Conservation (phyloP, 78 protist genomes). For the Pigoraptor vietnamica region DNA sequence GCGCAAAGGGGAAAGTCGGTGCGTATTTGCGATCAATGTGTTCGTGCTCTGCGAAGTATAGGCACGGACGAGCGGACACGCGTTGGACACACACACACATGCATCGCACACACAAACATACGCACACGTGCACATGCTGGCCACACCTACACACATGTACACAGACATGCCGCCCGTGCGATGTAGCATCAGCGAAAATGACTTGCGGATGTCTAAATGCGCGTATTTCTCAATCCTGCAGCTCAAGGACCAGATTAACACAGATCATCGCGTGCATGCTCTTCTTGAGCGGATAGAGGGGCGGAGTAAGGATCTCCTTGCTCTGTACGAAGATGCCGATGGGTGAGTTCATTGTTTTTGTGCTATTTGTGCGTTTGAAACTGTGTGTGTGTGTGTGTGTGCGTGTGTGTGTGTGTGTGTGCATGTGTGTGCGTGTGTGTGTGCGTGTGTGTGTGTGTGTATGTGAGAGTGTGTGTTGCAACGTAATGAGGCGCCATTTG, state of each 20-base stretch:
- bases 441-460: no score
- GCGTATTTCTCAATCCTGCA: no score
- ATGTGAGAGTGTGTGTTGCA: no score
- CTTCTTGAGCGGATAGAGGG: constrained; percentile 30
- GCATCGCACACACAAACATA: background rate
- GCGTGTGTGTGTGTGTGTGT: no score
- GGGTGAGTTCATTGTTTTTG: constrained; percentile 9
- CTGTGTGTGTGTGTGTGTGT: background rate
- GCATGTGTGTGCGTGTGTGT: no score
- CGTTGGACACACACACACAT: background rate
- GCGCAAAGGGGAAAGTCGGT: background rate
- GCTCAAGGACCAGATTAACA: background rate
- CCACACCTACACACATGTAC: background rate
- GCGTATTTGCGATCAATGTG: background rate
- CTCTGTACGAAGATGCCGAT: constrained; percentile 51
- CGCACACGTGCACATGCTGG: background rate
- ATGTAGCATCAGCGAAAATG: no score
- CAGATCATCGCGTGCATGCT: constrained; percentile 39
- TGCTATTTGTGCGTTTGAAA: background rate
- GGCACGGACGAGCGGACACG: background rate
- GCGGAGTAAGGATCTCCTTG: constrained; percentile 30
- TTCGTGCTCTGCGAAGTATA: background rate
- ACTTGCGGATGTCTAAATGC: no score
- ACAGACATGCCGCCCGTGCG: no score
- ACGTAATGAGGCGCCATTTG: no score